Percentiles rank a stretch among this genome's conserved stretches.
Evolutionary conservation across 306 rosid genomes (phyloP).

Genomic region (Castanea crenata): DNA sequence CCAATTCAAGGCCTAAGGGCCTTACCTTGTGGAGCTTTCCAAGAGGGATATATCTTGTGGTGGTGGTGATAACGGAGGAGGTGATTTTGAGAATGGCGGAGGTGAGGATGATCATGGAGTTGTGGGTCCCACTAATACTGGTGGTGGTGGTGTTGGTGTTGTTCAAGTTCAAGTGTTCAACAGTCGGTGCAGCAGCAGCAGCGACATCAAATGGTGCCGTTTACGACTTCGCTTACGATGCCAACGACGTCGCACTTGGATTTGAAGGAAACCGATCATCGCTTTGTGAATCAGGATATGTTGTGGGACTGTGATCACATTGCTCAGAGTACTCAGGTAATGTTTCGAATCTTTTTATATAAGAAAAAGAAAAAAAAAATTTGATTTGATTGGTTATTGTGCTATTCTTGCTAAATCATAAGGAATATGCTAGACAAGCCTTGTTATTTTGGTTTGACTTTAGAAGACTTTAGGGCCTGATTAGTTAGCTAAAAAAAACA

Average conservation of each 20-base stretch:
- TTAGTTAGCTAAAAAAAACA: too few relatives aligned
- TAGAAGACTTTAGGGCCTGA: too few relatives aligned
- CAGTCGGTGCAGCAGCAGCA: slow-evolving; percentile 24
- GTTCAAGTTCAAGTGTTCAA: background rate
- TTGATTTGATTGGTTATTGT: too few relatives aligned
- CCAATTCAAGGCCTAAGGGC: too few relatives aligned
- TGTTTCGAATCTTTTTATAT: background rate
- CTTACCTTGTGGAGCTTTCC: slow-evolving; percentile 38
- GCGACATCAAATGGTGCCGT: slow-evolving; percentile 26
- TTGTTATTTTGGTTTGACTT: too few relatives aligned
- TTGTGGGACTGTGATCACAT: slow-evolving; percentile 31
- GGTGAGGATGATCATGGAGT: slow-evolving; percentile 19
- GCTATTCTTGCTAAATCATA: too few relatives aligned
- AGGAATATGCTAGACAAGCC: too few relatives aligned
- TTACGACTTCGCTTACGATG: slow-evolving; percentile 41
- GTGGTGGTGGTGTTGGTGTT: background rate
- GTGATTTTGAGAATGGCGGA: background rate
- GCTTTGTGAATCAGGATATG: slow-evolving; percentile 13
- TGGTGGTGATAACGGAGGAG: background rate
- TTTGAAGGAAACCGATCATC: slow-evolving; percentile 18
- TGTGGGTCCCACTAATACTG: background rate
- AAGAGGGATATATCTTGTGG: slow-evolving; percentile 29
- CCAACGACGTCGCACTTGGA: slow-evolving; percentile 10
- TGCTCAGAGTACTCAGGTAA: slow-evolving; percentile 37
- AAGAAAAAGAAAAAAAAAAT: too few relatives aligned